These are phyloP conservation scores for Eucalyptus fibrosa DNA, from an alignment of 345 rosid genomes.

Conservation along the genomic window DNA sequence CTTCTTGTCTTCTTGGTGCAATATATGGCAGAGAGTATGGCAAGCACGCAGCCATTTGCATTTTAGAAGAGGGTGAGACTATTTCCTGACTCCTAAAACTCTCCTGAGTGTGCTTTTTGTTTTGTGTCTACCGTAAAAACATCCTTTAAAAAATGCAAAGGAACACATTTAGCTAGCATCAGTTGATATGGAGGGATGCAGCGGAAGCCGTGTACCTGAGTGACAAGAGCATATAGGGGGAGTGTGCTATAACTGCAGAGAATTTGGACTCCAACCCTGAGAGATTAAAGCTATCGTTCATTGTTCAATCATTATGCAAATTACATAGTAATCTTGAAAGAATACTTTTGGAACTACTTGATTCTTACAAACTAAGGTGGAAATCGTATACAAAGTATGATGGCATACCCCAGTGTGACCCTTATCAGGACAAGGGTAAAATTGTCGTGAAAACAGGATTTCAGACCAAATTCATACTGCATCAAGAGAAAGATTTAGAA, in stretches of 20 bases:
- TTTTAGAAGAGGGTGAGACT: background rate
- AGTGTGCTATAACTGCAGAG: slow-evolving; percentile 89
- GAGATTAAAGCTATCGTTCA: background rate
- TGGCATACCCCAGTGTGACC: slow-evolving; percentile 58
- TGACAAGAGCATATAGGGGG: slow-evolving; percentile 95
- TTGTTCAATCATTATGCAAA: background rate
- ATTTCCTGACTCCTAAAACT: background rate
- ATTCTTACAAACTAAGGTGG: background rate
- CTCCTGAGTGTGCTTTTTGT: background rate
- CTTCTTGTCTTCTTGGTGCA: background rate
- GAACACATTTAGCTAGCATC: background rate
- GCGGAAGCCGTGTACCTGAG: slow-evolving; percentile 42
- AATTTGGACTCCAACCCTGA: slow-evolving; percentile 63
- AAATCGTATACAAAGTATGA: background rate
- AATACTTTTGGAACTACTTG: background rate
- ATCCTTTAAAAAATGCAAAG: background rate
- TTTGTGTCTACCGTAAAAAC: background rate
- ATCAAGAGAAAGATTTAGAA: background rate
- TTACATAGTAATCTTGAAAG: background rate
- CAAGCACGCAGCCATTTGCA: background rate
- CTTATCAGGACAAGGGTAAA: slow-evolving; percentile 22
- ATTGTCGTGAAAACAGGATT: slow-evolving; percentile 69
- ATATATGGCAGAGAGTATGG: background rate
- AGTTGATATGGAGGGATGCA: background rate
- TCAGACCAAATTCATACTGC: slow-evolving; percentile 91